A percentile compares a stretch with the other conserved stretches of the same genome.
Conservation (phyloP, 2,329 filamentous ascomycete species). For the Paecilomyces fulvus region DNA sequence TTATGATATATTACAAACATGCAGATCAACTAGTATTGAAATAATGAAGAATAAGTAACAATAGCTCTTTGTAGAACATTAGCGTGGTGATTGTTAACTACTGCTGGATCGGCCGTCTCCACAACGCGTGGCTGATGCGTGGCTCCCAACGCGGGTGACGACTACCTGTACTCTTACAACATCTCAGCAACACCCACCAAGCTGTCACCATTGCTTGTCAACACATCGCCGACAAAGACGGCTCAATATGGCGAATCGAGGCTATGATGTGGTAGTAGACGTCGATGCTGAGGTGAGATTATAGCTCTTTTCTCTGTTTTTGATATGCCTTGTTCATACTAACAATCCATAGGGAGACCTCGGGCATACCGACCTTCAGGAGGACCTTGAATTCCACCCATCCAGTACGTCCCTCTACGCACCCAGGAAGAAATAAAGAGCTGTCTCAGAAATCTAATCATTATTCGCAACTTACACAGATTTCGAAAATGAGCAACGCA, state of each 20-base stretch:
- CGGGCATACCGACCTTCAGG: constrained; percentile 94
- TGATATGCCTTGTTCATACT: neutral
- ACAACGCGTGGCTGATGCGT: constrained; percentile 20
- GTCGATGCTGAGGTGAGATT: constrained; percentile 79
- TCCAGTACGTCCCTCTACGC: constrained; percentile 50
- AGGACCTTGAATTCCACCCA: constrained; percentile 97
- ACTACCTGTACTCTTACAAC: neutral
- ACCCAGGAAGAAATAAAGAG: neutral
- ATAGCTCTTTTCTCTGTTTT: neutral
- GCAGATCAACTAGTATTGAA: neutral
- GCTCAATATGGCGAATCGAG: constrained; percentile 64
- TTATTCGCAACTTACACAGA: constrained; percentile 33
- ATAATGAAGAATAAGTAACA: neutral
- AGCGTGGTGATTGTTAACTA: neutral
- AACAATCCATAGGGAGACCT: constrained; percentile 66
- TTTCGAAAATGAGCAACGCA: constrained; percentile 57
- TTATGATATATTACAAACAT: neutral
- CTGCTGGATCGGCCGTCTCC: neutral
- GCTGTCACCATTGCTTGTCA: neutral
- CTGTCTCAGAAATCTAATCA: constrained; percentile 17
- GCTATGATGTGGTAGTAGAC: constrained; percentile 97
- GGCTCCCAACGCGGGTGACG: constrained; percentile 6
- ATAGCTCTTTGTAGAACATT: neutral
- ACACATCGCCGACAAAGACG: neutral
- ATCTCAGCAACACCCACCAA: neutral